Conservation (phyloP, 768 basidiomycete species). For the Trametes maxima region DNA sequence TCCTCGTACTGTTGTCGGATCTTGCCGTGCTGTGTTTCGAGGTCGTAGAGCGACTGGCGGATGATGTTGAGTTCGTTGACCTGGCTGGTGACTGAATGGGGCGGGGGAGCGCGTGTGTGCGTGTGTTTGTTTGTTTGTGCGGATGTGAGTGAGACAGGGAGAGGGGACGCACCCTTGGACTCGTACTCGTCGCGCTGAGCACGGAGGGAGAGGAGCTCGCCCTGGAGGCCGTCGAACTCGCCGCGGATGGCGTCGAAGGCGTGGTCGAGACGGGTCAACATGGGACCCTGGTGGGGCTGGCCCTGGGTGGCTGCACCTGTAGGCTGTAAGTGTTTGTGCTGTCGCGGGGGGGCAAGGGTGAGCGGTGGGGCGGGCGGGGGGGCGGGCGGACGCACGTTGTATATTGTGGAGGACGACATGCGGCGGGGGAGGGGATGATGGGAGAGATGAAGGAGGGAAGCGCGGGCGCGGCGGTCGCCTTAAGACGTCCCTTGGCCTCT, state of each 20-base stretch:
- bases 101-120: background rate
- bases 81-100: slow-evolving; percentile 74
- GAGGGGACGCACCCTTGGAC: slow-evolving; percentile 68
- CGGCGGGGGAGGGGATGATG: slow-evolving; percentile 23
- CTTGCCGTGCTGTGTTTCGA: slow-evolving; percentile 87
- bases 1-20: slow-evolving; percentile 87
- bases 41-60: slow-evolving; percentile 86
- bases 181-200: slow-evolving; percentile 90
- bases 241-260: slow-evolving; percentile 78
- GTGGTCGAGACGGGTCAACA: slow-evolving; percentile 62
- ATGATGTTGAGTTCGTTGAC: slow-evolving; percentile 91
- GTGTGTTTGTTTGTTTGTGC: slow-evolving; percentile 1
- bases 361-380: background rate
- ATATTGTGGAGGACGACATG: slow-evolving; percentile 33
- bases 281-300: slow-evolving; percentile 15
- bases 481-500: slow-evolving; percentile 18
- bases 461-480: slow-evolving; percentile 24
- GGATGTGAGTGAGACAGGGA: slow-evolving; percentile 4
- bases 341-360: slow-evolving; percentile 5
- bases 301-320: slow-evolving; percentile 41
- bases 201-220: slow-evolving; percentile 68
- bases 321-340: slow-evolving; percentile 47
- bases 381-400: slow-evolving; percentile 30
- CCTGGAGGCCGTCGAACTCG: slow-evolving; percentile 78
- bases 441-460: slow-evolving; percentile 25